Percentiles rank a stretch among this genome's conserved stretches.
Evolutionary conservation across 768 basidiomycete genomes (phyloP).

Genomic region (Pleurotus tuoliensis): DNA sequence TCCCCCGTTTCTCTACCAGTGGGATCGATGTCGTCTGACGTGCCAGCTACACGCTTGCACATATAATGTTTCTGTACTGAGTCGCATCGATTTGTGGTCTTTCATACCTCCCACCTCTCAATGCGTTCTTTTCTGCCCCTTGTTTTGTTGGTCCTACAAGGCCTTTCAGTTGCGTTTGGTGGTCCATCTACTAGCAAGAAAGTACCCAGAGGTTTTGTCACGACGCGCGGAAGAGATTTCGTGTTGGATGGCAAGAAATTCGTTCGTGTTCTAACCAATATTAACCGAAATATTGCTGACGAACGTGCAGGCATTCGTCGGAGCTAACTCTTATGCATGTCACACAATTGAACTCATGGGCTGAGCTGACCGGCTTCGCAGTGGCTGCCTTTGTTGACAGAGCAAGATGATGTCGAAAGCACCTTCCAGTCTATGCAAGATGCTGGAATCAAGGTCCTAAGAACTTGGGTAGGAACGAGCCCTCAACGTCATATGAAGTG

Average conservation of each 20-base stretch:
- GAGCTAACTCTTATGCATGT: constrained; percentile 50
- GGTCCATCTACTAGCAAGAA: neutral
- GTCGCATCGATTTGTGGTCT: neutral
- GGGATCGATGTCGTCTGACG: neutral
- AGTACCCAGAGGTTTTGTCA: constrained; percentile 38
- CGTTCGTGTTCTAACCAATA: constrained; percentile 22
- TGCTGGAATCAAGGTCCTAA: constrained; percentile 47
- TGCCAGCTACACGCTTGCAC: neutral
- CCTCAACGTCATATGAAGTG: no score
- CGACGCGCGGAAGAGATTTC: constrained; percentile 37
- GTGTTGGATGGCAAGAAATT: constrained; percentile 49
- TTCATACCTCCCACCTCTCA: neutral
- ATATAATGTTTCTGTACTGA: neutral
- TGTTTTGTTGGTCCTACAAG: neutral
- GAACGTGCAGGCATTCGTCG: constrained; percentile 38
- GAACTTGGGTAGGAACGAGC: constrained; percentile 42
- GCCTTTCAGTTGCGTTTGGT: neutral
- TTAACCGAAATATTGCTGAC: neutral
- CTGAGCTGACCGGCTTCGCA: constrained; percentile 13
- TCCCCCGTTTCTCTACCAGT: neutral
- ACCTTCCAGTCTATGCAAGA: constrained; percentile 46
- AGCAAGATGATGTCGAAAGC: constrained; percentile 40
- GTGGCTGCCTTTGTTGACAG: constrained; percentile 55
- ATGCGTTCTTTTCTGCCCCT: neutral
- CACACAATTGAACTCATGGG: neutral